phyloP scores from a whole-genome alignment of 2,329 filamentous ascomycete genomes.

The Alternaria arbusti region DNA sequence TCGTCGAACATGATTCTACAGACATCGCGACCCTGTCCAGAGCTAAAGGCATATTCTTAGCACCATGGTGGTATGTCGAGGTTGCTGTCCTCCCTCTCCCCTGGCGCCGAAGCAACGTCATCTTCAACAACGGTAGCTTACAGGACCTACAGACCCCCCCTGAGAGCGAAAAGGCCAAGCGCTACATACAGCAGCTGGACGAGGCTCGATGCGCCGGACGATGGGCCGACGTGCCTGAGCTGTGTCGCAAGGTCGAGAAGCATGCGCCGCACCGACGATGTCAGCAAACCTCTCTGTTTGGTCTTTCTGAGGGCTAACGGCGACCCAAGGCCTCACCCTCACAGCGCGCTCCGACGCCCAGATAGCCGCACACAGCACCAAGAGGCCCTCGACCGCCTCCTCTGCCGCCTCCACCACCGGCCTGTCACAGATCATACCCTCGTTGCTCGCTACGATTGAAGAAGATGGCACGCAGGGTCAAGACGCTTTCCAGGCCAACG shows the following conservation, averaged over 20 bases:
- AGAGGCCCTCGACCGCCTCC: slow-evolving; percentile 51
- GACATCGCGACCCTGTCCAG: slow-evolving; percentile 25
- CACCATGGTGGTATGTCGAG: slow-evolving; percentile 45
- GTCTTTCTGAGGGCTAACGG: slow-evolving; percentile 20
- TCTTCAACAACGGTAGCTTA: slow-evolving; percentile 34
- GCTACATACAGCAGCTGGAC: slow-evolving; percentile 84
- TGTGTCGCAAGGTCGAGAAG: slow-evolving; percentile 91
- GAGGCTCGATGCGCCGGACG: slow-evolving; percentile 84
- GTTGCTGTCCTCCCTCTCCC: background rate
- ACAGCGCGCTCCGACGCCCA: slow-evolving; percentile 56
- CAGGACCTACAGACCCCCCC: slow-evolving; percentile 48
- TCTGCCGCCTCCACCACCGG: slow-evolving; percentile 41
- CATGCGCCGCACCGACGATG: slow-evolving; percentile 86
- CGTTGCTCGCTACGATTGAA: slow-evolving; percentile 49
- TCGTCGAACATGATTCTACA: slow-evolving; percentile 41
- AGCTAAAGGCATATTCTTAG: slow-evolving; percentile 38
- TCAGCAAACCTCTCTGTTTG: slow-evolving; percentile 55
- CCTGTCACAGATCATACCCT: slow-evolving; percentile 48
- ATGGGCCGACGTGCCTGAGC: slow-evolving; percentile 86
- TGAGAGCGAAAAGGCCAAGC: slow-evolving; percentile 75
- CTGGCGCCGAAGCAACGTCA: slow-evolving; percentile 38
- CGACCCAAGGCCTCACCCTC: slow-evolving; percentile 52
- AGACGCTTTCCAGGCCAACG: slow-evolving; percentile 75
- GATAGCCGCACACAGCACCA: slow-evolving; percentile 51
- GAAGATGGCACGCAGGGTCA: slow-evolving; percentile 53